phyloP scores from a whole-genome alignment of 1,139 yeast species.

The Protomyces inundatus region DNA sequence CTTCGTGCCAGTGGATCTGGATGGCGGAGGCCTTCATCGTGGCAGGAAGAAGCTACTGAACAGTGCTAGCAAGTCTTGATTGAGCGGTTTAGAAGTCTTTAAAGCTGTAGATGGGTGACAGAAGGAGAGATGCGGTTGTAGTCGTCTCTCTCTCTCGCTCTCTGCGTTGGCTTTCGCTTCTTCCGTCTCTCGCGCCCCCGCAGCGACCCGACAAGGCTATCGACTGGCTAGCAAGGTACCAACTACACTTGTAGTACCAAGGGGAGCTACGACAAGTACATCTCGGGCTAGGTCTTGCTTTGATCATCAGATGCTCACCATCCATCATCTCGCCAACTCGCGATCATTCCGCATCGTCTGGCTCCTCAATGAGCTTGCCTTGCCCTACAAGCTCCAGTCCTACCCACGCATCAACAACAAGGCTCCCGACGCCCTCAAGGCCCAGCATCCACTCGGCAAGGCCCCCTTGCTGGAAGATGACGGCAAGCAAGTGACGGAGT shows the following conservation, averaged over 20 bases:
- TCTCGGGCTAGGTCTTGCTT: background rate
- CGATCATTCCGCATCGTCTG: slow-evolving; percentile 53
- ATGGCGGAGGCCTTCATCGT: slow-evolving; percentile 42
- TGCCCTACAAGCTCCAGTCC: slow-evolving; percentile 50
- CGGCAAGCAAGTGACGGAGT: slow-evolving; percentile 34
- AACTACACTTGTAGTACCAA: no score
- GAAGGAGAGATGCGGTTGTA: no score
- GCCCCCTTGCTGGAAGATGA: slow-evolving; percentile 51
- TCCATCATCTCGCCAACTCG: slow-evolving; percentile 44
- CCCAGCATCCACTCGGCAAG: slow-evolving; percentile 55
- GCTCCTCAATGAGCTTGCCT: slow-evolving; percentile 50
- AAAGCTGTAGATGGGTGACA: no score
- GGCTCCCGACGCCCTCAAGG: slow-evolving; percentile 46
- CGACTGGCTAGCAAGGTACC: no score
- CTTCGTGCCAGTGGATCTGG: slow-evolving; percentile 77
- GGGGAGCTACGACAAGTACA: no score
- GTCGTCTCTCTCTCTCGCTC: no score
- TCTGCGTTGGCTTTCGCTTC: no score
- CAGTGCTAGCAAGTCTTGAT: no score
- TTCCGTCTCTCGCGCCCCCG: no score
- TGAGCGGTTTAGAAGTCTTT: no score
- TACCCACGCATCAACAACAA: slow-evolving; percentile 31
- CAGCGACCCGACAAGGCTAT: no score
- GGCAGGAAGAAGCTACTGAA: no score
- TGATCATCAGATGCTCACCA: background rate